Percentiles rank a stretch among this genome's conserved stretches.
phyloP scores from a whole-genome alignment of 768 basidiomycete genomes.

The Hypsizygus marmoreus region DNA sequence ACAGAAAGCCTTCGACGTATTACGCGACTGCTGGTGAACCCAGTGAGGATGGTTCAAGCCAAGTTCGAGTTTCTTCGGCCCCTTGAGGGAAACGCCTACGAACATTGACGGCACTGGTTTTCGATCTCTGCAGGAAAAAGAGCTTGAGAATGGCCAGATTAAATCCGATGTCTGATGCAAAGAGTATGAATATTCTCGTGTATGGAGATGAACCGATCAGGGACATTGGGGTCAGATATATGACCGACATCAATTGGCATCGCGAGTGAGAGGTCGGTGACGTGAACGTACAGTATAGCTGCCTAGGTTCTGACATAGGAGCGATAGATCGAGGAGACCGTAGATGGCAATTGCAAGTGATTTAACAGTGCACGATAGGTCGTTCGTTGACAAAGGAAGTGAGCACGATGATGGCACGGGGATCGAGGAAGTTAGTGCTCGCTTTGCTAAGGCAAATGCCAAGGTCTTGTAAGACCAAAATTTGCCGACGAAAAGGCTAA shows the following conservation, averaged over 20 bases:
- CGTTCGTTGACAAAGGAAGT: slow-evolving; percentile 24
- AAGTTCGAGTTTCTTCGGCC: slow-evolving; percentile 2
- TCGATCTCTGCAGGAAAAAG: neutral
- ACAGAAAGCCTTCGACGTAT: neutral
- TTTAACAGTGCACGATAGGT: slow-evolving; percentile 15
- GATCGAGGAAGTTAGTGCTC: slow-evolving; percentile 11
- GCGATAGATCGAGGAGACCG: slow-evolving; percentile 20
- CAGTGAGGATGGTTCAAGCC: neutral
- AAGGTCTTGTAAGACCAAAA: too few relatives aligned
- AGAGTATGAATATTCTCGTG: slow-evolving; percentile 16
- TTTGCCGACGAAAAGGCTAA: too few relatives aligned
- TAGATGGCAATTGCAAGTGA: slow-evolving; percentile 24
- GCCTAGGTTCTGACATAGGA: slow-evolving; percentile 19
- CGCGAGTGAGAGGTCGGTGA: slow-evolving; percentile 16
- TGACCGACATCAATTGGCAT: slow-evolving; percentile 27
- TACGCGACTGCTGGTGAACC: slow-evolving; percentile 7
- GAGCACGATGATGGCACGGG: slow-evolving; percentile 15
- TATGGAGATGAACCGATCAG: slow-evolving; percentile 21
- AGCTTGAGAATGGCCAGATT: slow-evolving; percentile 6
- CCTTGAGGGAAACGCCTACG: slow-evolving; percentile 8
- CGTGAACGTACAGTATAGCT: slow-evolving; percentile 18
- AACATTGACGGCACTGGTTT: slow-evolving; percentile 1
- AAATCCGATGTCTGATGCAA: slow-evolving; percentile 17
- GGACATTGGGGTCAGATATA: slow-evolving; percentile 18
- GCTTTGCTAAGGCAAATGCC: too few relatives aligned